These are phyloP conservation scores for Schizothecium vesticola DNA, from an alignment of 495 filamentous ascomycete genomes.

Conservation along the genomic window DNA sequence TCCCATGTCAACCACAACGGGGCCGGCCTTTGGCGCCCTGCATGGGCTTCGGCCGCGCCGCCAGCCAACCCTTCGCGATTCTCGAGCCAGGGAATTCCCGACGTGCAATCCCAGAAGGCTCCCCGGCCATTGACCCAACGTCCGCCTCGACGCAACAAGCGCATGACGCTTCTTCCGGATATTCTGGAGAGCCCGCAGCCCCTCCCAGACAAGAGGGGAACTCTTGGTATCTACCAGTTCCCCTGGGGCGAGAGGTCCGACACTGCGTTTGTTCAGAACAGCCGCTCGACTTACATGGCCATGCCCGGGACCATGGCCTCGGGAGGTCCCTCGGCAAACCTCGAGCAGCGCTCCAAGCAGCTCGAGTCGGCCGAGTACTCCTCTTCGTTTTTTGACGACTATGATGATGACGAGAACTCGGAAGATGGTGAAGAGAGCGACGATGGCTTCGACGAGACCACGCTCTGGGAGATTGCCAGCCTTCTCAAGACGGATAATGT, in stretches of 20 bases:
- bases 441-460: constrained; percentile 50
- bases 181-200: constrained; percentile 52
- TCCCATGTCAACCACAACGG: constrained; percentile 13
- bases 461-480: constrained; percentile 54
- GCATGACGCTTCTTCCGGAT: constrained; percentile 49
- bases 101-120: constrained; percentile 21
- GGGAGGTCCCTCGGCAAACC: constrained; percentile 24
- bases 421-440: constrained; percentile 39
- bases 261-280: constrained; percentile 35
- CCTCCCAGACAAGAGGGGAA: constrained; percentile 46
- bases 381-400: constrained; percentile 48
- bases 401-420: constrained; percentile 39
- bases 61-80: constrained; percentile 29
- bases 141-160: constrained; percentile 46
- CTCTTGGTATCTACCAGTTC: constrained; percentile 53
- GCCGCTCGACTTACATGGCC: constrained; percentile 29
- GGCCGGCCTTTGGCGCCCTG: constrained; percentile 35
- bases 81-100: constrained; percentile 19
- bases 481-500: constrained; percentile 42
- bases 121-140: constrained; percentile 39
- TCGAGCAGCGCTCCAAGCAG: constrained; percentile 32
- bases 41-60: constrained; percentile 31
- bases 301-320: constrained; percentile 49
- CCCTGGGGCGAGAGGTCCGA: constrained; percentile 55
- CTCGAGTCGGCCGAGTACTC: constrained; percentile 34